Percentiles rank a stretch among this genome's conserved stretches.
These are phyloP conservation scores for Panellus pusillus DNA, from an alignment of 768 basidiomycete species.

Conservation along the genomic window DNA sequence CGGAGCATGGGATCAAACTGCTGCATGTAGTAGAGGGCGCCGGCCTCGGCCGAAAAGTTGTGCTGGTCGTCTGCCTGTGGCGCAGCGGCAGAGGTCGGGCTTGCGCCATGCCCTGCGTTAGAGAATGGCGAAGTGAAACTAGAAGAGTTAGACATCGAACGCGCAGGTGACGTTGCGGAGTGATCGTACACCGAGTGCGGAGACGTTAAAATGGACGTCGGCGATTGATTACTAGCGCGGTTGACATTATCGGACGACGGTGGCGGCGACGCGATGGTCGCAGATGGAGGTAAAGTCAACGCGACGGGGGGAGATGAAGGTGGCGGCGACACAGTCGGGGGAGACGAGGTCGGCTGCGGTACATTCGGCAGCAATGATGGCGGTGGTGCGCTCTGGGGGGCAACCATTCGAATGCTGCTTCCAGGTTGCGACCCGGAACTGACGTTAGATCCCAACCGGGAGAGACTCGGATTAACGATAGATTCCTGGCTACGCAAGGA, in stretches of 20 bases:
- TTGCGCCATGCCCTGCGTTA: constrained; percentile 20
- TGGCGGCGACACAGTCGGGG: background rate
- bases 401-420: constrained; percentile 17
- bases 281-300: background rate
- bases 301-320: background rate
- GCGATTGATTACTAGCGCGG: constrained; percentile 15
- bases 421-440: constrained; percentile 22
- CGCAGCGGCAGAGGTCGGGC: constrained; percentile 16
- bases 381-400: background rate
- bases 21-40: constrained; percentile 71
- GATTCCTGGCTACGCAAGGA: constrained; percentile 36
- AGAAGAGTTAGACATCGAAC: constrained; percentile 20
- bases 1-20: constrained; percentile 40
- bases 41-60: constrained; percentile 54
- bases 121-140: constrained; percentile 42
- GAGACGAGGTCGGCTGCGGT: background rate
- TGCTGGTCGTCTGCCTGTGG: constrained; percentile 28
- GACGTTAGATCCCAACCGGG: constrained; percentile 42
- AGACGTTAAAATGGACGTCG: constrained; percentile 34
- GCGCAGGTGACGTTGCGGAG: background rate
- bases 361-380: too few species aligned
- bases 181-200: constrained; percentile 27
- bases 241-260: constrained; percentile 13
- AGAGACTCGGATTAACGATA: constrained; percentile 25
- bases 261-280: background rate